Base-by-base conservation (phyloP, 2,329 filamentous ascomycete species). In the Colletotrichum sp. region DNA sequence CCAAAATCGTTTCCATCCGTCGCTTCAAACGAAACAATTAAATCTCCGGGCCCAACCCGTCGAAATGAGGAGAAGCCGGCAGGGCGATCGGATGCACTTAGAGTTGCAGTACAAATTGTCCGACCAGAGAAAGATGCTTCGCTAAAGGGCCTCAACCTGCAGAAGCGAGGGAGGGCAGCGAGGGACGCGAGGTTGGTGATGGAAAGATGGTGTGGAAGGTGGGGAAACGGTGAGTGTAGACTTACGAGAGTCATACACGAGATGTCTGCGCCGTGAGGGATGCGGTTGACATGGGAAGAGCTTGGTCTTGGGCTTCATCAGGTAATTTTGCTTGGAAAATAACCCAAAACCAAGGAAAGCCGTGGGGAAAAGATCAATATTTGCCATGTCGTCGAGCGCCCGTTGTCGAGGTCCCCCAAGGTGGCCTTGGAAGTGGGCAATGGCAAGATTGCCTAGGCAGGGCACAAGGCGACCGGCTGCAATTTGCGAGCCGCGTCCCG, bases 11-110 rank as follows among this genome's bases (percentile, higher is more conserved):
- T 18, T 67, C 15, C 57, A 30, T 32, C 61, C 55, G 24, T 60
- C 66, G 24, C 8, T 63, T 52, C 69, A 75, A 75, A 75, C 63
- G 69, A 75, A 75, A 67, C 73, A 73, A 72, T 21, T 73, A 75
- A 69, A 69, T 73, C 70, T 74, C 74, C 74, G 70, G 71, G 28
- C 48, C 36, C 57, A 52, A 60, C 21, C 38, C 64, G 28, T 28
- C 18, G 64, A 73, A 32, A 58, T 34, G 70, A 43, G 57, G 55
- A 64, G 55, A 21, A 55, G 55, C 38, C 8, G 18, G 16, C 58
- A 43, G 36, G 64, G 26, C 5, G 64, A 48, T 64, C 64, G 32
- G 43, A 55, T 12, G 58, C 64, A 63, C 38, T 43, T 55, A 26
- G 48, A 60, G 24, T 72, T 72, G 63, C 34, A 36, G 57, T 72